phyloP scores from a whole-genome alignment of 805 yeast species.

The Monosporozyma aerobia region DNA sequence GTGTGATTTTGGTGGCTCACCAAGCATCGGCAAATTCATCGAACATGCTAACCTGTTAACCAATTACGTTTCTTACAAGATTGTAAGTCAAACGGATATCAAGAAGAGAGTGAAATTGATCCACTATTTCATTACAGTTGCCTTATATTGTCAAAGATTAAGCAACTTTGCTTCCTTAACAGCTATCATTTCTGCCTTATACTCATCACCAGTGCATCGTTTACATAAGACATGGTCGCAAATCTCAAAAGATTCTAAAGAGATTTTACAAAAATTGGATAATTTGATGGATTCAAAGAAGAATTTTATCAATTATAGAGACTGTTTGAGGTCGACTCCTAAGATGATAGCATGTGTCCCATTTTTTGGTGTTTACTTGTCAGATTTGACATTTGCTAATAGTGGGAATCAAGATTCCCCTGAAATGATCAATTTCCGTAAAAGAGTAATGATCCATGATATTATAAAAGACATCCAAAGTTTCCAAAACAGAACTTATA shows the following conservation, averaged over 20 bases:
- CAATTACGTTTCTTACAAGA: slow-evolving; percentile 68
- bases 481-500: slow-evolving; percentile 46
- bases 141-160: slow-evolving; percentile 62
- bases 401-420: slow-evolving; percentile 76
- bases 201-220: slow-evolving; percentile 79
- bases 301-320: slow-evolving; percentile 81
- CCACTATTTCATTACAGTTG: slow-evolving; percentile 66
- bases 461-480: slow-evolving; percentile 68
- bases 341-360: slow-evolving; percentile 77
- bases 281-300: slow-evolving; percentile 79
- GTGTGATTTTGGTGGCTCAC: slow-evolving; percentile 43
- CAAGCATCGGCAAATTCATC: slow-evolving; percentile 54
- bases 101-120: slow-evolving; percentile 61
- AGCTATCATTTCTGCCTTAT: slow-evolving; percentile 79
- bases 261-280: slow-evolving; percentile 58
- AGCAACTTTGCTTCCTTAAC: slow-evolving; percentile 89
- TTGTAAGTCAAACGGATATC: slow-evolving; percentile 54
- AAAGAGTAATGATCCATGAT: slow-evolving; percentile 60
- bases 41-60: slow-evolving; percentile 73
- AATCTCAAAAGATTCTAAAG: slow-evolving; percentile 47
- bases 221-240: slow-evolving; percentile 76
- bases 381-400: slow-evolving; percentile 79
- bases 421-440: slow-evolving; percentile 72
- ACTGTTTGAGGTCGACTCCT: slow-evolving; percentile 52
- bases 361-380: slow-evolving; percentile 80